These are phyloP conservation scores for Geotrichum aggregatum DNA, from an alignment of 1,139 yeast genomes.

Conservation along the genomic window DNA sequence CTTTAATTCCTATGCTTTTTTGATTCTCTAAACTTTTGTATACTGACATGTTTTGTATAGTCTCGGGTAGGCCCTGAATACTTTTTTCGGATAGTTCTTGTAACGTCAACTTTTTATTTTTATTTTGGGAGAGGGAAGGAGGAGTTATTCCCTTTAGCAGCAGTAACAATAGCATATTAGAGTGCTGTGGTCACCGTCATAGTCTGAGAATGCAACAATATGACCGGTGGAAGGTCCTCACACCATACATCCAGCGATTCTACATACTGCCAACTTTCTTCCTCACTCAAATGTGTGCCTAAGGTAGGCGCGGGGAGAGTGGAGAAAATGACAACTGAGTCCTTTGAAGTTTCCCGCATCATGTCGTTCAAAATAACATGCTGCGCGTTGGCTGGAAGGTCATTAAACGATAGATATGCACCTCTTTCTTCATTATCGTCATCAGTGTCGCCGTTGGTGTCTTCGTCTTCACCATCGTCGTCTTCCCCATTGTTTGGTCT, in stretches of 20 bases:
- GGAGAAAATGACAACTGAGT: constrained; percentile 70
- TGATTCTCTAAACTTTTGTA: not conserved
- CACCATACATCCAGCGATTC: constrained; percentile 77
- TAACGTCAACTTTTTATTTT: no score
- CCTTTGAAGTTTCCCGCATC: constrained; percentile 60
- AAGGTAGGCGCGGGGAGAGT: constrained; percentile 84
- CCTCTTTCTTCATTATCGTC: constrained; percentile 21
- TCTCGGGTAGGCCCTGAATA: no score
- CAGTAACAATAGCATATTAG: constrained; percentile 34
- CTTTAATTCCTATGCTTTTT: not conserved
- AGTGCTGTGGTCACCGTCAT: constrained; percentile 93
- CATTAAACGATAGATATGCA: constrained; percentile 57
- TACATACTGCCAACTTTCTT: constrained; percentile 68
- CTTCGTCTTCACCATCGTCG: constrained; percentile 27
- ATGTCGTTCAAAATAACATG: constrained; percentile 82
- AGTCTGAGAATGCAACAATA: constrained; percentile 82
- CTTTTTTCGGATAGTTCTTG: no score
- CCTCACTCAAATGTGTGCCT: constrained; percentile 70
- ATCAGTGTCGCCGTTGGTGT: no score
- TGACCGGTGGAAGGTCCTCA: constrained; percentile 71
- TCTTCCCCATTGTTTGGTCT: not conserved
- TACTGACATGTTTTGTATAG: not conserved
- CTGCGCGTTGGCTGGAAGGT: constrained; percentile 86
- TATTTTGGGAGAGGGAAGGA: no score
- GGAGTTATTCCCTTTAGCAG: no score